Evolutionary conservation across 768 basidiomycete species (phyloP), one percentile per base, ranked within the genome.

Genomic region (Agrocybe chaxingu): DNA sequence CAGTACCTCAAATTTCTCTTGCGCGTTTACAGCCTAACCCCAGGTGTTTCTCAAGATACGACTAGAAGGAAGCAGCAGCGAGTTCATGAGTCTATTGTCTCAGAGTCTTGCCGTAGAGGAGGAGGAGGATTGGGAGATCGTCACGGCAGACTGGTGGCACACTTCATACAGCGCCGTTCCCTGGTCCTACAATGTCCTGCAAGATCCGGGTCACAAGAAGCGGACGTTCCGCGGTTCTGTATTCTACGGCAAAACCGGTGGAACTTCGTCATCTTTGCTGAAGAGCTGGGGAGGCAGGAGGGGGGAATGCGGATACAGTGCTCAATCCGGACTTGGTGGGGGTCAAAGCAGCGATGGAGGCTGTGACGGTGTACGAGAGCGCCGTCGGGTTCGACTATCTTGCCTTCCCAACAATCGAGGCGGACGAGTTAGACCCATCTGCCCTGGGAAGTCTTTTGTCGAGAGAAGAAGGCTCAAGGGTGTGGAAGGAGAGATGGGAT

Each of bases 321-420:
- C 60, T 79, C 52, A 79, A 72, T 58, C 42, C 60, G 43, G 69
- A 73, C 31, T 64, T 75, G 32, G 62, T 68, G 48, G 78, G 76
- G 1, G 70, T 74, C 47, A 66, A 62, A 48, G 57, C 50, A 38
- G 75, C 72, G 6, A 46, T 62, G 52, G 72, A 71, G n/a, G 65
- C 64, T 7, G 42, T 78, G 8, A 51, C 53, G 50, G 47, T 57
- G 10, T 78, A 79, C 50, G 78, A 79, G 57, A 55, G 52, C 13
- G 64, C 67, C 51, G 74, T 75, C 19, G 77, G 77, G 10, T 75
- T 77, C 58, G 53, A 65, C 53, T 59, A 67, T 53, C 56, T 58
- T 32, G 42, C 50, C 16, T 61, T 58, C 46, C 58, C 60, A 10
- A 51, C 51, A 33, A 44, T 60, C 42, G 48, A 55, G 16, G 53